Evolutionary conservation across 192 early-diverging fungal species (phyloP), one percentile per base, ranked within the genome.

Genomic region (Gaertneriomyces sp.): DNA sequence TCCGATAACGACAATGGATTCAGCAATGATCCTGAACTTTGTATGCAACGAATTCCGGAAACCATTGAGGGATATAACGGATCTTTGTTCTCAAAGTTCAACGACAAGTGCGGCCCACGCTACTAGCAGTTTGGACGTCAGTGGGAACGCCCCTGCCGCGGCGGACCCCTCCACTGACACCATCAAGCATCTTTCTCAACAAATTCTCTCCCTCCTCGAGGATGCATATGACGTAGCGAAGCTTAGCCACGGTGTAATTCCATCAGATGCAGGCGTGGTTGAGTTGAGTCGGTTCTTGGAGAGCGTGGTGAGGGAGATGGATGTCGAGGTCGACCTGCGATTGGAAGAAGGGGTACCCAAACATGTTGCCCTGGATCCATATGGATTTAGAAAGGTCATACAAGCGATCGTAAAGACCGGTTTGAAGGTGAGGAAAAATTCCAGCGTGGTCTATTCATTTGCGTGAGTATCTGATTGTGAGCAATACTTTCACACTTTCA

Each of bases 361-460:
- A 42, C 43, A 33, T 7, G 64, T 52, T 7, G 11, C 6, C 25
- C 7, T 66, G 6, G 64, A 66, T 46, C n/a, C 10, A 3, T 17
- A 7, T n/a, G 12, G 64, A 14, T 40, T 66, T 11, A 14, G 64
- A 57, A 40, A 42, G 25, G 45, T 66, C 6, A 58, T 66, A 19
- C 33, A 52, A 7, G 52, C 55, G 5, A 25, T 66, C 8, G 17
- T 55, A 14, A 39, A 46, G 7, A 43, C 40, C 42, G 64, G 40
- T 46, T 66, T 53, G 42, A 66, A 66, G 64, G 64, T 66, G 19
- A 53, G 60, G n/a, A 51, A 43, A 25, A 41, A 6, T 68, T 38
- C 11, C 49, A 55, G 20, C 56, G 9, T 11, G 44, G 4, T n/a
- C 1, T 12, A 1, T n/a, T 49, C 47, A 49, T 12, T 49, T 17